Conservation (phyloP, 2,329 filamentous ascomycete species). For the Stemphylium beticola region DNA sequence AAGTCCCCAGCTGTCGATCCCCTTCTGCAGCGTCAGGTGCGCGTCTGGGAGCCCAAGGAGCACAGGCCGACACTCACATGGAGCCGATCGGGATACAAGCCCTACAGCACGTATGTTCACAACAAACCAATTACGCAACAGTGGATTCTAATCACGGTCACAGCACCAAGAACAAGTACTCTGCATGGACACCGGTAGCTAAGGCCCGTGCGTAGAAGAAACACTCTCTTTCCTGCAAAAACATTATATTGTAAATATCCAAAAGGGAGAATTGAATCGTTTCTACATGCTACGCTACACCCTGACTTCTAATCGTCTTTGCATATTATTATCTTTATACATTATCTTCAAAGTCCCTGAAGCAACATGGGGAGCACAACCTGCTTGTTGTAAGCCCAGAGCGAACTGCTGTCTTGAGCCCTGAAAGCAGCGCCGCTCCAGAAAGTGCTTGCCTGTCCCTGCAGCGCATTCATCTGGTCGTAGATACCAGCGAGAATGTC, state of each 20-base stretch:
- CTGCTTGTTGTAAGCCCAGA: conserved; percentile 45
- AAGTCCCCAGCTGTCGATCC: conserved; percentile 80
- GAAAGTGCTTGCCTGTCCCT: conserved; percentile 26
- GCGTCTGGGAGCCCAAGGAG: conserved; percentile 77
- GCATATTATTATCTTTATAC: no score
- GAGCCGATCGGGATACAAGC: conserved; percentile 81
- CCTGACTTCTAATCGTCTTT: no score
- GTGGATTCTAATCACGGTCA: conserved; percentile 11
- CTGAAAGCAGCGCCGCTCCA: conserved; percentile 30
- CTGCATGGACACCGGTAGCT: conserved; percentile 56
- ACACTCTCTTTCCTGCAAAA: conserved; percentile 15
- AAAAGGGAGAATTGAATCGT: conserved; percentile 5
- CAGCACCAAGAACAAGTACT: conserved; percentile 59
- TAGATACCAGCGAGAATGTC: conserved; percentile 24
- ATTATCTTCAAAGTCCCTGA: background rate
- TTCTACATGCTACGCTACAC: background rate
- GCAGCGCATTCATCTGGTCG: conserved; percentile 28
- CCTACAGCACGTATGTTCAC: conserved; percentile 87
- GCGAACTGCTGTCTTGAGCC: conserved; percentile 22
- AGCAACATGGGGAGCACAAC: conserved; percentile 2
- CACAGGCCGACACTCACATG: conserved; percentile 78
- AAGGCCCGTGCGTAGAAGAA: conserved; percentile 47
- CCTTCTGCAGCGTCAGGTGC: conserved; percentile 68
- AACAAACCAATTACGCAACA: background rate
- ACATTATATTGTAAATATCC: conserved; percentile 33